Percentiles rank a stretch among this genome's conserved stretches.
Evolutionary conservation across 345 rosid species (phyloP).

Genomic region (Geranium rotundifolium): DNA sequence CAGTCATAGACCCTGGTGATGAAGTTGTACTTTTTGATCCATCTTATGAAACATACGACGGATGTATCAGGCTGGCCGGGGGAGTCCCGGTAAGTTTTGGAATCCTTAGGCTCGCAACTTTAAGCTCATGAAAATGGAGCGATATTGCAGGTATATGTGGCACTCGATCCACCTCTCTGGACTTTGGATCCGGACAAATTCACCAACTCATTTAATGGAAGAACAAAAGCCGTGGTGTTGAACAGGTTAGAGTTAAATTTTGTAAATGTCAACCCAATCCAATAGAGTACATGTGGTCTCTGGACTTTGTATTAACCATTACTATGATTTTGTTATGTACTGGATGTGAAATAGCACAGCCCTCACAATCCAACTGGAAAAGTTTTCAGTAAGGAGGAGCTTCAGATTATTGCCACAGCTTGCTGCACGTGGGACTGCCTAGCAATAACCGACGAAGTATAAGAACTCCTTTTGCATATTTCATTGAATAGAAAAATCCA

Average conservation of each 20-base stretch:
- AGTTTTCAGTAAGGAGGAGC: slow-evolving; percentile 51
- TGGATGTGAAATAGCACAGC: slow-evolving; percentile 23
- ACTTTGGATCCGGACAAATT: slow-evolving; percentile 34
- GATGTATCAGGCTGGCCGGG: slow-evolving; percentile 38
- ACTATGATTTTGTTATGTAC: not conserved
- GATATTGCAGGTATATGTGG: slow-evolving; percentile 35
- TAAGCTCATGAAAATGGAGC: too few species aligned
- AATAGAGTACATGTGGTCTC: not conserved
- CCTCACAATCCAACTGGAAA: slow-evolving; percentile 73
- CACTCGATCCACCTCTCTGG: slow-evolving; percentile 50
- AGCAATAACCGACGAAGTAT: slow-evolving; percentile 54
- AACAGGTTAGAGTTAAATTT: slow-evolving; percentile 29
- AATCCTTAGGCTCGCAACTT: too few species aligned
- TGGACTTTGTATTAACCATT: not conserved
- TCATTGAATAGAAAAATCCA: too few species aligned
- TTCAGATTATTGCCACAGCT: slow-evolving; percentile 35
- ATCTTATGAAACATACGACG: slow-evolving; percentile 42
- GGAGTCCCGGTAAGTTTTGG: slow-evolving; percentile 57
- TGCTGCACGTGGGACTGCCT: slow-evolving; percentile 45
- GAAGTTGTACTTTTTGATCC: slow-evolving; percentile 55
- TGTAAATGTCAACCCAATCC: not conserved
- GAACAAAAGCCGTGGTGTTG: slow-evolving; percentile 42
- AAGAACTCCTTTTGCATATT: slow-evolving; percentile 1
- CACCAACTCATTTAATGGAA: slow-evolving; percentile 25
- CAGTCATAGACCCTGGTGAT: slow-evolving; percentile 47